Conservation (phyloP, 371 early-diverging fungal genomes). For the Mucor lusitanicus region DNA sequence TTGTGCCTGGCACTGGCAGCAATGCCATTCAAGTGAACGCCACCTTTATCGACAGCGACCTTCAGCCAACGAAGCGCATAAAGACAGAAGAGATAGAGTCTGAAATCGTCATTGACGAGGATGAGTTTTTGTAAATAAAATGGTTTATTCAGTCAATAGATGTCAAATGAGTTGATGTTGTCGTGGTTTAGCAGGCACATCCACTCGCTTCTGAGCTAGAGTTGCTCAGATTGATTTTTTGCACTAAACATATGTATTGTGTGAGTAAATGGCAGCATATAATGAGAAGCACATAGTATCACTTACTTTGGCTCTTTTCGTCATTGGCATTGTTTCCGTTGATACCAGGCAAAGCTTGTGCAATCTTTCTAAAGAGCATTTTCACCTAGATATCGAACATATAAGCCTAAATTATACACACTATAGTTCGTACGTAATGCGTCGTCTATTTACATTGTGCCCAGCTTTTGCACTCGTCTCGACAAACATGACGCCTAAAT, state of each 20-base stretch:
- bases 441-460: conserved; percentile 72
- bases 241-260: conserved; percentile 34
- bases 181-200: conserved; percentile 37
- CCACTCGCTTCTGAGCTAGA: conserved; percentile 30
- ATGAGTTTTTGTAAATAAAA: conserved; percentile 16
- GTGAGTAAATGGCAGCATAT: too few species aligned
- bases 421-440: too few species aligned
- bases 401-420: too few species aligned
- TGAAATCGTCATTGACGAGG: conserved; percentile 27
- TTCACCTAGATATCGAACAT: conserved; percentile 58
- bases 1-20: neutral
- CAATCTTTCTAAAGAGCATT: conserved; percentile 81
- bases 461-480: conserved; percentile 98
- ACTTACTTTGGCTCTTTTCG: conserved; percentile 45
- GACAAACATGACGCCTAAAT: conserved; percentile 93
- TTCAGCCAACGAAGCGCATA: conserved; percentile 1
- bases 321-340: conserved; percentile 46
- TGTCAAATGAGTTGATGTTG: too few species aligned
- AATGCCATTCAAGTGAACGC: neutral
- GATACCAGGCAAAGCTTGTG: conserved; percentile 92
- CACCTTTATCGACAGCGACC: neutral
- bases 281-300: too few species aligned
- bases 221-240: conserved; percentile 37
- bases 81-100: conserved; percentile 10
- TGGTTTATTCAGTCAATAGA: too few species aligned